Percentiles rank a stretch among this genome's conserved stretches.
Conservation (phyloP, 495 filamentous ascomycete genomes). For the Annulohypoxylon nitens region DNA sequence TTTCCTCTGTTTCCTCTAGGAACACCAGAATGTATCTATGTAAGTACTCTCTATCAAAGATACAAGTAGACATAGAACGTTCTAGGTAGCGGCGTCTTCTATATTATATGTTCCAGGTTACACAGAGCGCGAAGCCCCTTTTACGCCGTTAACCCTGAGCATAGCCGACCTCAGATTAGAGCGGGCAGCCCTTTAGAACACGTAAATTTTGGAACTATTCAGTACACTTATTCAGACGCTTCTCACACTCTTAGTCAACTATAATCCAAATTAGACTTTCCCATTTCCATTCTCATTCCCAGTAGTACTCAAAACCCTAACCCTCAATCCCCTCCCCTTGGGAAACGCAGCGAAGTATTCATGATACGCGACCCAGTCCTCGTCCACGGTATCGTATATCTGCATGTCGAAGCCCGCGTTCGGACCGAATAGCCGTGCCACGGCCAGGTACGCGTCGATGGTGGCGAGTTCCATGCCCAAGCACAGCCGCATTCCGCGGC, state of each 20-base stretch:
- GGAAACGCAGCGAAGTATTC: slow-evolving; percentile 51
- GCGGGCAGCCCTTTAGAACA: too few relatives aligned
- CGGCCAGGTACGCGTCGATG: slow-evolving; percentile 59
- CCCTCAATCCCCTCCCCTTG: slow-evolving; percentile 29
- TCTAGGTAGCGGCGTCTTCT: neutral
- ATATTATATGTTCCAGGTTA: neutral
- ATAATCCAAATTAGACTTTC: too few relatives aligned
- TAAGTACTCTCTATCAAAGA: too few relatives aligned
- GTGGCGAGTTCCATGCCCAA: slow-evolving; percentile 63
- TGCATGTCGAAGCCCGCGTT: slow-evolving; percentile 28
- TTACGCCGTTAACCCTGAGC: neutral
- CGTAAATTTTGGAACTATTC: too few relatives aligned
- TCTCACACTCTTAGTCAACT: too few relatives aligned
- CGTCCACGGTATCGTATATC: slow-evolving; percentile 33
- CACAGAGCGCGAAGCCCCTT: neutral
- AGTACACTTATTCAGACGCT: too few relatives aligned
- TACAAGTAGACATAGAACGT: neutral
- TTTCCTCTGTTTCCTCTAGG: neutral
- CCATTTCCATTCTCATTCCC: neutral
- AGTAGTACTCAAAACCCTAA: slow-evolving; percentile 1
- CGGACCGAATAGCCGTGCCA: slow-evolving; percentile 47
- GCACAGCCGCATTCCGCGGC: slow-evolving; percentile 61
- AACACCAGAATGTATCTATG: too few relatives aligned
- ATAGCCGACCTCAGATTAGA: too few relatives aligned
- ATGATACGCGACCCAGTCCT: slow-evolving; percentile 44